Conservation (phyloP, 495 filamentous ascomycete genomes). For the Haplographium delicatum region DNA sequence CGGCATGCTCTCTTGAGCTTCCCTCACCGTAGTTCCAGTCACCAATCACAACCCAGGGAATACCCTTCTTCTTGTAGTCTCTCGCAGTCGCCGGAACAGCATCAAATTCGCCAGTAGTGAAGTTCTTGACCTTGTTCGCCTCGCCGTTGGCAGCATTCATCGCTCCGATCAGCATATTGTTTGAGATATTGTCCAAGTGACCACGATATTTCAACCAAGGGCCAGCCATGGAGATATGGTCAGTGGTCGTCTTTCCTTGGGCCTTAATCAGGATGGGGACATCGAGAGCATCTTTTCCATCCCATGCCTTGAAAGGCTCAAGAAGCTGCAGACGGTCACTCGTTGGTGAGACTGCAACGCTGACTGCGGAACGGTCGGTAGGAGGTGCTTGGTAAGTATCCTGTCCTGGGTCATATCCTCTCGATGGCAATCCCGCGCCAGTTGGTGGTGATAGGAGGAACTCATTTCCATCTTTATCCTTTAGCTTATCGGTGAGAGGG, state of each 20-base stretch:
- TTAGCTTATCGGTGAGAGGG: constrained; percentile 87
- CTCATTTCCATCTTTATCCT: constrained; percentile 96
- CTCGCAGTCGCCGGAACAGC: constrained; percentile 91
- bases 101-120: constrained; percentile 72
- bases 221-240: constrained; percentile 99
- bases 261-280: constrained; percentile 97
- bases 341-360: constrained; percentile 78
- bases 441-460: constrained; percentile 77
- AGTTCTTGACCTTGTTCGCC: constrained; percentile 97
- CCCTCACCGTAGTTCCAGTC: constrained; percentile 99
- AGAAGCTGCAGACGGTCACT: constrained; percentile 95
- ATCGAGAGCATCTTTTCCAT: constrained; percentile 86
- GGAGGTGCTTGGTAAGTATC: constrained; percentile 98
- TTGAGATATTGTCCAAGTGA: constrained; percentile 99
- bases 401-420: constrained; percentile 87
- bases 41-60: constrained; percentile 96
- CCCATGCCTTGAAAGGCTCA: constrained; percentile 78
- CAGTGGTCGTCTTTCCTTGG: constrained; percentile 97
- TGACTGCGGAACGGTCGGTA: constrained; percentile 62
- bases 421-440: constrained; percentile 73
- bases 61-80: constrained; percentile 95
- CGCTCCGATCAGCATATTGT: constrained; percentile 99
- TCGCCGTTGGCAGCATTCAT: constrained; percentile 93
- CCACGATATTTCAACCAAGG: constrained; percentile 99
- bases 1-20: constrained; percentile 94